Conservation (phyloP, 495 filamentous ascomycete genomes). For the Aspergillus sparsus region DNA sequence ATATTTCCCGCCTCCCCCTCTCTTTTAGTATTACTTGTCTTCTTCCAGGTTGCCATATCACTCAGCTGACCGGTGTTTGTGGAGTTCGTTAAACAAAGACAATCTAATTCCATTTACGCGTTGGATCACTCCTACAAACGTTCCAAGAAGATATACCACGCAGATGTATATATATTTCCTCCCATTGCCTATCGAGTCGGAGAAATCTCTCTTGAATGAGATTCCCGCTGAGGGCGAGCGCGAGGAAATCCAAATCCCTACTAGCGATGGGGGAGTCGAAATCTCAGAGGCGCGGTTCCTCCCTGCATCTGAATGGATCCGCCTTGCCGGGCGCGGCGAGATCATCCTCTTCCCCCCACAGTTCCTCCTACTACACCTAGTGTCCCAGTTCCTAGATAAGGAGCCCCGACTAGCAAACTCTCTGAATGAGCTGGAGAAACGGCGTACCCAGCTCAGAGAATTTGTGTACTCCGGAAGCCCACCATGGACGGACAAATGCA, state of each 20-base stretch:
- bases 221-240: slow-evolving; percentile 38
- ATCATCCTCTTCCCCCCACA: slow-evolving; percentile 92
- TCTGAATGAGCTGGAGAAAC: slow-evolving; percentile 46
- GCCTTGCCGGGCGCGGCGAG: slow-evolving; percentile 57
- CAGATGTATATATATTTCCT: slow-evolving; percentile 97
- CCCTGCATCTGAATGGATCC: slow-evolving; percentile 66
- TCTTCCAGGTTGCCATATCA: too few relatives aligned
- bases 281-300: slow-evolving; percentile 81
- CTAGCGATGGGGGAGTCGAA: slow-evolving; percentile 82
- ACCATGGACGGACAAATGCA: slow-evolving; percentile 76
- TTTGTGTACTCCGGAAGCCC: slow-evolving; percentile 61
- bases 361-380: slow-evolving; percentile 69
- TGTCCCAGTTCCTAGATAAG: slow-evolving; percentile 61
- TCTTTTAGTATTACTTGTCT: background rate
- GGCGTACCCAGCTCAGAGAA: slow-evolving; percentile 52
- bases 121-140: slow-evolving; percentile 80
- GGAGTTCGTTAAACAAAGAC: slow-evolving; percentile 34
- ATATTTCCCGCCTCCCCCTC: slow-evolving; percentile 1
- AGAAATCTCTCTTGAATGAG: slow-evolving; percentile 33
- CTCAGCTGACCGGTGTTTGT: too few relatives aligned
- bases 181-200: slow-evolving; percentile 58
- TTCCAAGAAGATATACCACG: slow-evolving; percentile 78
- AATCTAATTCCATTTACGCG: slow-evolving; percentile 80
- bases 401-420: slow-evolving; percentile 34
- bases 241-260: slow-evolving; percentile 57